phyloP scores from a whole-genome alignment of 805 yeast genomes.

The Yarrowia alimentaria region DNA sequence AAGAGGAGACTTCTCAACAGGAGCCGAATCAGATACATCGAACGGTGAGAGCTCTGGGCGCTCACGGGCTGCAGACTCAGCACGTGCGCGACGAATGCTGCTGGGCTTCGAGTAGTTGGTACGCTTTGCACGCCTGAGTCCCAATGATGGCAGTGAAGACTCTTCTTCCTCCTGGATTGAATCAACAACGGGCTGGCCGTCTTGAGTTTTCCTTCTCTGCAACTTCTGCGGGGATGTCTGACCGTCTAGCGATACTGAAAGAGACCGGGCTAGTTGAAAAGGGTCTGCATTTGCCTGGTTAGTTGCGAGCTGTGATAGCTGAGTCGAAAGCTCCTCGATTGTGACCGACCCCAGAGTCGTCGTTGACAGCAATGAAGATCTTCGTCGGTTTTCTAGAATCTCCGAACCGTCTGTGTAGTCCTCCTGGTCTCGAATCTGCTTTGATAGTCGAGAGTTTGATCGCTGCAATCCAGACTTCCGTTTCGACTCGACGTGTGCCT shows the following conservation, averaged over 20 bases:
- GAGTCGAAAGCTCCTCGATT: conserved; percentile 37
- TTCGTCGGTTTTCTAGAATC: conserved; percentile 35
- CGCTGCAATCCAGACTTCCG: conserved; percentile 23
- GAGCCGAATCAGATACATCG: neutral
- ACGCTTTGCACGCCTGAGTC: conserved; percentile 7
- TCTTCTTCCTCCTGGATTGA: conserved; percentile 26
- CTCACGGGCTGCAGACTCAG: conserved; percentile 6
- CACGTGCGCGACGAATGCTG: conserved; percentile 4
- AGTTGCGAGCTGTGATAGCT: conserved; percentile 69
- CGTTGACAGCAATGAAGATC: conserved; percentile 30
- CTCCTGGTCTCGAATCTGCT: conserved; percentile 39
- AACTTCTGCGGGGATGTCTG: conserved; percentile 5
- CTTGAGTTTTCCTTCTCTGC: conserved; percentile 18
- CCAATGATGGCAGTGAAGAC: conserved; percentile 3
- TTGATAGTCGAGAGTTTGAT: conserved; percentile 39
- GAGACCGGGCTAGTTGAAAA: conserved; percentile 73
- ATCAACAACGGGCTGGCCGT: neutral
- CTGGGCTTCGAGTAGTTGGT: conserved; percentile 20
- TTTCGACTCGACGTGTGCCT: conserved; percentile 14
- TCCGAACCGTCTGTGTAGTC: conserved; percentile 40
- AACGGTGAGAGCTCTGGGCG: neutral
- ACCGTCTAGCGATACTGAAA: conserved; percentile 44
- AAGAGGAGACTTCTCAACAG: neutral
- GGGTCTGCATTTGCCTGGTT: conserved; percentile 79
- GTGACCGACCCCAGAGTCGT: conserved; percentile 24